Base-by-base conservation (phyloP, 2,329 filamentous ascomycete species). In the Drechslerella dactyloides region DNA sequence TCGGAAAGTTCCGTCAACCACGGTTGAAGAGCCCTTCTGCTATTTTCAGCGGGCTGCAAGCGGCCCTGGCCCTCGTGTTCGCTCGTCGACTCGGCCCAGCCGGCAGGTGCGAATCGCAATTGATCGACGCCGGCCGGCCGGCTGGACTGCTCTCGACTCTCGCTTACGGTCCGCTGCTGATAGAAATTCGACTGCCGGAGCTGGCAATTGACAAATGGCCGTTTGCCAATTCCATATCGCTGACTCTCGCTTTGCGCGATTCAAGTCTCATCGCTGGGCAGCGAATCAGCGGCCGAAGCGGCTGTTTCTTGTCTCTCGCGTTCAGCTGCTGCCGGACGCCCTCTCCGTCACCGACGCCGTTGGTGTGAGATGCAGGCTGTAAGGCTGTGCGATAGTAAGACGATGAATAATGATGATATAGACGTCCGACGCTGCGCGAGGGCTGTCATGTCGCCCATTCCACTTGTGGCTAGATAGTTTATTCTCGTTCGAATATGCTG, bases 241-340 rank as follows among this genome's bases (percentile, higher is more conserved):
- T 17, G 37, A 42, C n/a, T 42, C n/a, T 42, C 37, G 11, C 37
- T 15, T 42, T 13, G n/a, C n/a, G 37, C n/a, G n/a, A 42, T 5
- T 42, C 11, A 42, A 42, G 2, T 42, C 37, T 42, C n/a, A 42
- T 42, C 37, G 2, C n/a, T 42, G 5, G 15, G 37, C 37, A 17
- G 37, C 37, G 37, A 42, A 42, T 42, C 37, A 42, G 37, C 37
- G 37, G 37, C 13, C 15, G 37, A 42, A 42, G n/a, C 37, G 37
- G 37, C 13, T 13, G 37, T 13, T 42, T 15, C 37, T 13, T 42
- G 37, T 42, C n/a, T 42, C 37, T 42, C 37, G 37, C 37, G 37
- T 42, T 42, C 37, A 42, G 37, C 37, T 42, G 37, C 33, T 7
- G 13, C 33, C 13, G 7, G 33, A 37, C 33, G 33, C 33, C 13